Evolutionary conservation across 176 grass and related monocot species (phyloP).

Genomic region (Bonia amplexicaulis): DNA sequence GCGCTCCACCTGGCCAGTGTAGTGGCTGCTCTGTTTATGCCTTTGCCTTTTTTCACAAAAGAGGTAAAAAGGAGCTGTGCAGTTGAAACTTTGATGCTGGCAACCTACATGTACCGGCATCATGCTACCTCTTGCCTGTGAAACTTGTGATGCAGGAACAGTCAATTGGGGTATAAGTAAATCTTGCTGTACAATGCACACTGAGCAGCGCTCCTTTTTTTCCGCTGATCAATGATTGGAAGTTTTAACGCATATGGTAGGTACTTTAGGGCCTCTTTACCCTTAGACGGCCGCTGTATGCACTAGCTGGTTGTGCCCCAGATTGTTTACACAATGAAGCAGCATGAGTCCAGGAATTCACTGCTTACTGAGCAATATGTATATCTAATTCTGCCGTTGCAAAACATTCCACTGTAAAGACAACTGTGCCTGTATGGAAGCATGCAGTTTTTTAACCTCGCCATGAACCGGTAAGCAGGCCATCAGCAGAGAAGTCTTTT

Average conservation of each 20-base stretch:
- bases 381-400: neutral
- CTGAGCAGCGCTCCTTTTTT: neutral
- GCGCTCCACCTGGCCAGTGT: slow-evolving; percentile 52
- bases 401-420: slow-evolving; percentile 41
- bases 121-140: slow-evolving; percentile 27
- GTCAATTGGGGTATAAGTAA: slow-evolving; percentile 22
- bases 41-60: slow-evolving; percentile 50
- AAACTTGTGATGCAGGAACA: slow-evolving; percentile 28
- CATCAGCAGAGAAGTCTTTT: neutral
- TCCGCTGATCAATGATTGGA: slow-evolving; percentile 62
- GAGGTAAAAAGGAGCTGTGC: slow-evolving; percentile 54
- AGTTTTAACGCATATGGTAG: slow-evolving; percentile 49
- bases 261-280: slow-evolving; percentile 31
- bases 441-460: slow-evolving; percentile 19
- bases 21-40: slow-evolving; percentile 27
- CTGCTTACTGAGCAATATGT: neutral
- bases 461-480: slow-evolving; percentile 19
- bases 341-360: slow-evolving; percentile 4
- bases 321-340: slow-evolving; percentile 20
- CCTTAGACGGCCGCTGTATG: slow-evolving; percentile 3
- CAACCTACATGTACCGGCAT: slow-evolving; percentile 29
- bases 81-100: slow-evolving; percentile 58
- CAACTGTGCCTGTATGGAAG: slow-evolving; percentile 26
- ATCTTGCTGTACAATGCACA: slow-evolving; percentile 29
- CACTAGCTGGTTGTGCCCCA: neutral